Conservation (phyloP, 1,284 basidiomycete genomes). For the Ustilago hordei region DNA sequence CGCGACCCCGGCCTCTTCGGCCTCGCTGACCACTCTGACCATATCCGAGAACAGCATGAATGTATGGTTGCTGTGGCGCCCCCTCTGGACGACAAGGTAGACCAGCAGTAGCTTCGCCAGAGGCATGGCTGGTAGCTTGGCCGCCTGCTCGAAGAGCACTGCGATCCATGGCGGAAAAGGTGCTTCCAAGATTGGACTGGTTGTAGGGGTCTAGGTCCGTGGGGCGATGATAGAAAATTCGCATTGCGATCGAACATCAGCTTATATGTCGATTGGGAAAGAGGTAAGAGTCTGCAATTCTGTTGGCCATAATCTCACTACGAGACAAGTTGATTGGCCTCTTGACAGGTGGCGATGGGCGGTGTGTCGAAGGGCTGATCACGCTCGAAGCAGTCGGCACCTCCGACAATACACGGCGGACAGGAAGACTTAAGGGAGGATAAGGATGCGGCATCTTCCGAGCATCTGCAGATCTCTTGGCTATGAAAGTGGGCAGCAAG, state of each 20-base stretch:
- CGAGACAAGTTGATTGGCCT: background rate
- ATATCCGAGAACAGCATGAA: background rate
- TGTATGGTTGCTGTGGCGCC: background rate
- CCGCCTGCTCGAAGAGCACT: background rate
- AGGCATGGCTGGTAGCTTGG: too few relatives aligned
- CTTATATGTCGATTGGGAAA: background rate
- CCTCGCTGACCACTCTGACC: background rate
- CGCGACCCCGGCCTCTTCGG: background rate
- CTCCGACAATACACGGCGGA: background rate
- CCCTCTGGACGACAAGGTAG: background rate
- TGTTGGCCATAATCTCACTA: background rate
- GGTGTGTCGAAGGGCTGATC: background rate
- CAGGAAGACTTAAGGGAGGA: background rate
- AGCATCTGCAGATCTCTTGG: background rate
- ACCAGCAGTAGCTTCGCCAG: background rate
- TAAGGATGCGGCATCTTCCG: background rate
- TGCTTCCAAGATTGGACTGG: background rate
- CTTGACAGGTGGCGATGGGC: background rate
- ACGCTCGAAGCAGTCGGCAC: background rate
- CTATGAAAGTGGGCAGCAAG: too few relatives aligned
- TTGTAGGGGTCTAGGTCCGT: background rate
- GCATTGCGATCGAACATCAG: background rate
- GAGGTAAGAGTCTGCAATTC: background rate
- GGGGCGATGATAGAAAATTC: background rate
- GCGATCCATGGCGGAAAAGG: background rate